A percentile compares a stretch with the other conserved stretches of the same genome.
Evolutionary conservation across 371 early-diverging fungal genomes (phyloP).

Genomic region (Amoeboaphelidium protococcarum): DNA sequence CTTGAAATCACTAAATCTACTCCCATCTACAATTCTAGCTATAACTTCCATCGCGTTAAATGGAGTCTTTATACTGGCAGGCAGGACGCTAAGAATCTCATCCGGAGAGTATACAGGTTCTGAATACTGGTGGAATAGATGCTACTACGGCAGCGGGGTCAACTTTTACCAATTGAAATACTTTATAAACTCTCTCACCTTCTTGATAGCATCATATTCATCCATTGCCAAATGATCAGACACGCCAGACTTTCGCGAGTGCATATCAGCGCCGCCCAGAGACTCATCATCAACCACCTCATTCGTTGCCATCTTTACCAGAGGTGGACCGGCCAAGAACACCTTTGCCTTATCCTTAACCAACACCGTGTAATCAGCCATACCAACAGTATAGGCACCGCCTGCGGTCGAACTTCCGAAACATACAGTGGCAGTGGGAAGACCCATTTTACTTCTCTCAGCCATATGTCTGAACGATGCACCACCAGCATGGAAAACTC

Average conservation of each 20-base stretch:
- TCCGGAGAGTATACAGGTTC: constrained; percentile 7
- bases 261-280: constrained; percentile 49
- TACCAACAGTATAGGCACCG: constrained; percentile 41
- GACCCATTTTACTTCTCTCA: constrained; percentile 31
- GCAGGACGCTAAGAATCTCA: constrained; percentile 31
- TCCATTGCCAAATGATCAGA: constrained; percentile 34
- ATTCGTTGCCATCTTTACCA: constrained; percentile 48
- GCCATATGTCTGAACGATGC: not conserved
- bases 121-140: constrained; percentile 6
- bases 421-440: constrained; percentile 36
- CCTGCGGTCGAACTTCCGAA: constrained; percentile 54
- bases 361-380: constrained; percentile 46
- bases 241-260: constrained; percentile 19
- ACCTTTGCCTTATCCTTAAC: constrained; percentile 46
- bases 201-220: constrained; percentile 30
- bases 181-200: constrained; percentile 32
- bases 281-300: constrained; percentile 39
- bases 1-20: constrained; percentile 30
- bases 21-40: constrained; percentile 33
- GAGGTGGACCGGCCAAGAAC: constrained; percentile 41
- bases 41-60: constrained; percentile 41
- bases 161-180: constrained; percentile 31
- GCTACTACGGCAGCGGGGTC: constrained; percentile 21
- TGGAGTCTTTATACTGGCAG: constrained; percentile 31
- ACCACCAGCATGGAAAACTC: constrained; percentile 38